Base-by-base conservation (phyloP, 2,329 filamentous ascomycete genomes). In the Paradendryphiella salina region DNA sequence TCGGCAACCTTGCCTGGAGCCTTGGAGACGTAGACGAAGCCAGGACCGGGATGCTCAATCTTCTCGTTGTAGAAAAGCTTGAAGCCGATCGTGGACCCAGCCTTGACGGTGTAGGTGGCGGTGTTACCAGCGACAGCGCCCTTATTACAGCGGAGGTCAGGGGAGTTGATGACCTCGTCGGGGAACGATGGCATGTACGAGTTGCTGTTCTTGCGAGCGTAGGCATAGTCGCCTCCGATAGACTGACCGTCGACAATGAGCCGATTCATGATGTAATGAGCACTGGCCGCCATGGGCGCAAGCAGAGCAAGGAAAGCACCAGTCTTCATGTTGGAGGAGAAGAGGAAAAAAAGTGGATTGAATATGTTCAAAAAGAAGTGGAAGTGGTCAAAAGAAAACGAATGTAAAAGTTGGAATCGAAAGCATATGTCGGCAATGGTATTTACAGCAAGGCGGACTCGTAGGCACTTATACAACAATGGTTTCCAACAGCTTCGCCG, bases 1-100 rank as follows among this genome's bases (percentile, higher is more conserved):
- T 79, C 80, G 65, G 86, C 82, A 52, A 88, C 80, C 69, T 84
- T 86, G 72, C 86, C 82, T 55, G 87, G 77, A 50, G 80, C 83
- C 69, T 77, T 72, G 52, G 62, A 65, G 50, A 73, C 62, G 61
- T 73, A 73, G 15, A 72, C 69, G 41, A 72, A 71, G 14, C 69
- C 63, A n/a, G 69, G 70, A 18, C 70, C 69, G 10, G 70, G 70
- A 33, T 73, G 69, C 52, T 70, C 73, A 63, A 82, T 76, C 63
- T 77, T 64, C 58, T 78, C 73, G 64, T 76, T 75, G 73, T 79
- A 69, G 72, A 79, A 72, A 59, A 82, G 59, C 75, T 80, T 73
- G 73, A 81, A 70, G 61, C 77, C 71, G 66, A 82, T 63, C 65
- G 79, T 75, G 67, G 78, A 74, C 34, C 79, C 80, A 3, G 79